Evolutionary conservation across 2,329 filamentous ascomycete species (phyloP).

Genomic region (Aspergillus sp.): DNA sequence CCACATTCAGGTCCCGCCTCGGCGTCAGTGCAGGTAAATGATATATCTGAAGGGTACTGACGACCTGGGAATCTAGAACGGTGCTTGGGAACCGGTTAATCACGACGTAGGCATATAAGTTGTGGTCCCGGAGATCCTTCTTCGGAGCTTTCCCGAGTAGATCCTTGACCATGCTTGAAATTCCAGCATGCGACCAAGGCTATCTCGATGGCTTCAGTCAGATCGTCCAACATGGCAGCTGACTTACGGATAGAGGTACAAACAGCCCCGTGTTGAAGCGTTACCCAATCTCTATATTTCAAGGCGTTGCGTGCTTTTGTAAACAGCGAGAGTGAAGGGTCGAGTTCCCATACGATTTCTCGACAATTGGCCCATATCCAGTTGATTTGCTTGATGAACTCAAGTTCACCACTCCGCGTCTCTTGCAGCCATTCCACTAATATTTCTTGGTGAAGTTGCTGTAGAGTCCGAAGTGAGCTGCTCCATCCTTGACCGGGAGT

Average conservation of each 20-base stretch:
- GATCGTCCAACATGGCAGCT: not conserved
- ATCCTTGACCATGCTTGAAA: not conserved
- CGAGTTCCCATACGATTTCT: not conserved
- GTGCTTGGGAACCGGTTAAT: not conserved
- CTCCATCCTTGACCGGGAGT: not conserved
- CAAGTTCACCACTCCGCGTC: not conserved
- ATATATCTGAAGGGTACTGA: not conserved
- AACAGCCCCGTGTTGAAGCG: not conserved
- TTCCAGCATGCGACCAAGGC: not conserved
- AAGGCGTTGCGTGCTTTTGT: not conserved
- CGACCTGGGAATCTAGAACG: not conserved
- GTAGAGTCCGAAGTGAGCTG: not conserved
- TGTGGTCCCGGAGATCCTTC: not conserved
- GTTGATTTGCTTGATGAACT: not conserved
- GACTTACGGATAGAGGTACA: not conserved
- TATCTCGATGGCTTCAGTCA: not conserved
- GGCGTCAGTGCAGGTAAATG: not conserved
- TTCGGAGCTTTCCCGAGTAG: not conserved
- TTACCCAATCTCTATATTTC: not conserved
- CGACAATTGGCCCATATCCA: not conserved
- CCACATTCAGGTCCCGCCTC: not conserved
- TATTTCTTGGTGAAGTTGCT: not conserved
- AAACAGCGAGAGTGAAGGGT: not conserved
- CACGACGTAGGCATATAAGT: not conserved
- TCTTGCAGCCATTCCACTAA: not conserved